phyloP scores from a whole-genome alignment of 2,329 filamentous ascomycete species.

The Tolypocladium sp. region DNA sequence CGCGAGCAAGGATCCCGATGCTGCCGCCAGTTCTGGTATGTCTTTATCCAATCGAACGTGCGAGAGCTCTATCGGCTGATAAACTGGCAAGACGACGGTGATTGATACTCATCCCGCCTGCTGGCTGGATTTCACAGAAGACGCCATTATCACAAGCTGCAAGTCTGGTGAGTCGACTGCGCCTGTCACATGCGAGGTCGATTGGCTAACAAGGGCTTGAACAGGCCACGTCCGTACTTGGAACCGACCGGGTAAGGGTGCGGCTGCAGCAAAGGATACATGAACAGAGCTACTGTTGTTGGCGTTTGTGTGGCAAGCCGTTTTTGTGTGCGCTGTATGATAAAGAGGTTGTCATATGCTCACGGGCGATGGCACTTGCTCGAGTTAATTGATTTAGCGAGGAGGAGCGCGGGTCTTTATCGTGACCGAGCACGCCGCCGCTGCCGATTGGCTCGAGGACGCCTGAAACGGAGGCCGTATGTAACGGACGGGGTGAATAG shows the following conservation, averaged over 20 bases:
- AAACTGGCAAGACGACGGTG: slow-evolving; percentile 54
- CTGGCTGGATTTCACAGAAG: slow-evolving; percentile 90
- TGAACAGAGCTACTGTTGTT: not conserved
- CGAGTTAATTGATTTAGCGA: not conserved
- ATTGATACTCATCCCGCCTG: slow-evolving; percentile 80
- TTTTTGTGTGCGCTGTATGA: not conserved
- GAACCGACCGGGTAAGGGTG: slow-evolving; percentile 44
- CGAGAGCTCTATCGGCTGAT: not conserved
- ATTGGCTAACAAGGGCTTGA: slow-evolving; percentile 10
- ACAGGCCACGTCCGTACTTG: slow-evolving; percentile 68
- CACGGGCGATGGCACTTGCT: not conserved
- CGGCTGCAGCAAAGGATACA: not conserved
- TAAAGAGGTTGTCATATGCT: not conserved
- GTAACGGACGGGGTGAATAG: no score
- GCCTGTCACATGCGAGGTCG: slow-evolving; percentile 1
- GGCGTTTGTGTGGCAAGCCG: not conserved
- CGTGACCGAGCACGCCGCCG: not conserved
- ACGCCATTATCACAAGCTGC: slow-evolving; percentile 87
- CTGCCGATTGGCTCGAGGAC: not conserved
- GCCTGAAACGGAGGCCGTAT: not conserved
- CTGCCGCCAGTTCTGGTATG: slow-evolving; percentile 82
- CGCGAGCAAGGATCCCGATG: slow-evolving; percentile 74
- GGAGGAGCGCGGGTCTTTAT: not conserved
- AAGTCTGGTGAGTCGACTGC: slow-evolving; percentile 61
- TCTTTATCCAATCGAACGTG: slow-evolving; percentile 5